phyloP scores from a whole-genome alignment of 768 basidiomycete species.

The Leccinum rimulosum region DNA sequence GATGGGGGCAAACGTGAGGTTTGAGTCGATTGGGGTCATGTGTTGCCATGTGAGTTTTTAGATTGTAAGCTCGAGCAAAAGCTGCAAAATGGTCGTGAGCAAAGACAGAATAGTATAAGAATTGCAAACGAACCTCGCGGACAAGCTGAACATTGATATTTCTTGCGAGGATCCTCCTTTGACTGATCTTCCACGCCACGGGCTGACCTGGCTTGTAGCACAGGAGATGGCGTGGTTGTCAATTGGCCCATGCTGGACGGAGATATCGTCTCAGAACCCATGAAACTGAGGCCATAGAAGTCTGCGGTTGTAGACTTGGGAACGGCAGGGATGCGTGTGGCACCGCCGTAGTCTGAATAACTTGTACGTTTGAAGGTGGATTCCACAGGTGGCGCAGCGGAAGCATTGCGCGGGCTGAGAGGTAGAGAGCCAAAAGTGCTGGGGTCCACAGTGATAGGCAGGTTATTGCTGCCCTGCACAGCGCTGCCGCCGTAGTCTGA shows the following conservation, averaged over 20 bases:
- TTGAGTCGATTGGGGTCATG: slow-evolving; percentile 91
- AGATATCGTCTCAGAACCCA: slow-evolving; percentile 44
- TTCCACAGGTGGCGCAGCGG: slow-evolving; percentile 33
- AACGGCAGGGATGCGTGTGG: slow-evolving; percentile 45
- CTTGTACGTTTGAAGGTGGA: slow-evolving; percentile 43
- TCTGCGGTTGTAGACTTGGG: slow-evolving; percentile 50
- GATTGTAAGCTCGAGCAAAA: slow-evolving; percentile 90
- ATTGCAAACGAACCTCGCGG: slow-evolving; percentile 53
- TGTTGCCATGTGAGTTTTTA: slow-evolving; percentile 94
- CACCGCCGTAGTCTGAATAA: slow-evolving; percentile 66
- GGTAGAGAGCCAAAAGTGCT: slow-evolving; percentile 57
- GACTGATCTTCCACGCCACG: slow-evolving; percentile 41
- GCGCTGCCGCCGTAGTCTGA: slow-evolving; percentile 52
- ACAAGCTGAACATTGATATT: slow-evolving; percentile 74
- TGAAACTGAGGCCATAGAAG: slow-evolving; percentile 40
- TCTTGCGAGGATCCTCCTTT: slow-evolving; percentile 69
- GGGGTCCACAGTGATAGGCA: slow-evolving; percentile 47
- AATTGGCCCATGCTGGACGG: slow-evolving; percentile 54
- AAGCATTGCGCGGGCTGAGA: slow-evolving; percentile 54
- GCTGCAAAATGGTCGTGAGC: slow-evolving; percentile 41
- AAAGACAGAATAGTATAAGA: not conserved
- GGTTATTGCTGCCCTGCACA: slow-evolving; percentile 37
- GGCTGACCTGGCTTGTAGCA: slow-evolving; percentile 37
- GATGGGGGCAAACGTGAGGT: slow-evolving; percentile 85
- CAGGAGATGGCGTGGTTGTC: slow-evolving; percentile 42